Base-by-base conservation (phyloP, 2,329 filamentous ascomycete species). In the Phaeomoniella chlamydospora region DNA sequence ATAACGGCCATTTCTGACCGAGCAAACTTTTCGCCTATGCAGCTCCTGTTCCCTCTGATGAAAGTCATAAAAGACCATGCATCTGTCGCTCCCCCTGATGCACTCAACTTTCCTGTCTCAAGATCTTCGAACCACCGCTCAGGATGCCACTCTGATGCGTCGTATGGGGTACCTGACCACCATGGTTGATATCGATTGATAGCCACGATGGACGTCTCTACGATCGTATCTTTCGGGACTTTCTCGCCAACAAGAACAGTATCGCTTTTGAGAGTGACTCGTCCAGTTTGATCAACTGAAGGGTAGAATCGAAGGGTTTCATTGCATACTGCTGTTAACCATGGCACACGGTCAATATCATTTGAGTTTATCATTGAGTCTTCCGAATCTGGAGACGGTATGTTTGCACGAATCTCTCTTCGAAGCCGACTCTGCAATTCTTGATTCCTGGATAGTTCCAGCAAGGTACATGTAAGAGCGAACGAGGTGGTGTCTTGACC, bases 211-310 rank as follows among this genome's bases (percentile, higher is more conserved):
- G 65, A 57, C 15, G 93, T 57, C 39, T 80, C 63, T 31, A 93
- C 51, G 6, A 68, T 63, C 0, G 82, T 87, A 18, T 74, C 80
- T 43, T 74, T 74, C 2, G 79, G 81, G 4, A 92, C 64, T 13
- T 59, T 62, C 3, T 13, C 6, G n/a, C 13, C 13, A 10, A 6
- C n/a, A 32, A 32, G n/a, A 17, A 17, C 6, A 14, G 16, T 13
- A 10, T 29, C n/a, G 6, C 34, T 31, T 22, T 42, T 42, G n/a
- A 82, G 67, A 10, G 16, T 32, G 41, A 75, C 63, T 42, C 85
- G 78, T 37, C 78, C 50, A 0, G 80, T 86, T 16, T 33, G 13
- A 10, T 33, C 37, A 13, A 37, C 31, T 16, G 36, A 33, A 12
- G 37, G 34, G 15, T 40, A 37, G 17, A 33, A 37, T 16, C 39